A percentile compares a stretch with the other conserved stretches of the same genome.
These are phyloP conservation scores for Diplotaxis tenuifolia DNA, from an alignment of 345 rosid genomes.

Conservation along the genomic window DNA sequence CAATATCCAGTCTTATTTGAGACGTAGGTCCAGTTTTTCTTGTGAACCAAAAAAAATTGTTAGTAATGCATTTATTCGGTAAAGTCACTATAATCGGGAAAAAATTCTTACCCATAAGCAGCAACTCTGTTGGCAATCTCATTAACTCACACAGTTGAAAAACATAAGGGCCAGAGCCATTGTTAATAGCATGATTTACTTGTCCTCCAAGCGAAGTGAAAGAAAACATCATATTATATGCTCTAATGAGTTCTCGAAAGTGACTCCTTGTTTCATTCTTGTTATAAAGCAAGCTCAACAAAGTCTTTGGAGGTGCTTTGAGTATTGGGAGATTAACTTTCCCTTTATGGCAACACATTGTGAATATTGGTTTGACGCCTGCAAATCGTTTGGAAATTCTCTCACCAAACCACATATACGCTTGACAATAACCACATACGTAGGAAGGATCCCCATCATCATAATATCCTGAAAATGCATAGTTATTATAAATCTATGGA, in stretches of 20 bases:
- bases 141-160: not conserved
- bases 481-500: not conserved
- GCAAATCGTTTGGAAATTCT: not conserved
- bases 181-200: not conserved
- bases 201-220: not conserved
- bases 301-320: not conserved
- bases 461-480: not conserved
- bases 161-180: not conserved
- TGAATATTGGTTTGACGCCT: not conserved
- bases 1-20: not conserved
- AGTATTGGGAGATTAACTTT: not conserved
- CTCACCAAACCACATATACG: not conserved
- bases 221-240: not conserved
- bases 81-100: not conserved
- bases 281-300: not conserved
- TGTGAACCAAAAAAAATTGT: not conserved
- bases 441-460: not conserved
- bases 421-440: not conserved
- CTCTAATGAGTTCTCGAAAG: not conserved
- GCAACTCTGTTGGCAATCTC: not conserved
- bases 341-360: not conserved
- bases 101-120: not conserved
- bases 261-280: not conserved
- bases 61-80: not conserved
- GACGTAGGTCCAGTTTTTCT: not conserved